Conservation (phyloP, 1,284 basidiomycete genomes). For the Ceratobasidium papillatum region DNA sequence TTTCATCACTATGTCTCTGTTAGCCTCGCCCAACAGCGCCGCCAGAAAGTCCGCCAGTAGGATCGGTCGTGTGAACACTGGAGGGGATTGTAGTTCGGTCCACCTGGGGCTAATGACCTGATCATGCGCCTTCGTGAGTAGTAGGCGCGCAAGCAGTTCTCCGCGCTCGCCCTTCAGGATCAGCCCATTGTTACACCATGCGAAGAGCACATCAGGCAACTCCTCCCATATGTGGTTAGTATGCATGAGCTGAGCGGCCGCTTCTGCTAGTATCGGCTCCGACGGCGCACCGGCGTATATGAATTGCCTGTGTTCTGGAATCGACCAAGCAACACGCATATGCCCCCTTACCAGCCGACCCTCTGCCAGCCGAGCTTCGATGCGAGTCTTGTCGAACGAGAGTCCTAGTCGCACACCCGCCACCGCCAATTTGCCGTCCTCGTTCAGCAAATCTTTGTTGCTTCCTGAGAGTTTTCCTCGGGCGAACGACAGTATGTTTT, state of each 20-base stretch:
- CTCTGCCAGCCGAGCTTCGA: not conserved
- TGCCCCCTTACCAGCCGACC: constrained; percentile 26
- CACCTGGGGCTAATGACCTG: not conserved
- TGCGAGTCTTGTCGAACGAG: not conserved
- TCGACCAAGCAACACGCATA: constrained; percentile 41
- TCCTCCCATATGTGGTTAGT: not conserved
- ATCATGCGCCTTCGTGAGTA: constrained; percentile 9
- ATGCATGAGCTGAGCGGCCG: constrained; percentile 41
- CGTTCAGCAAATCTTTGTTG: not conserved
- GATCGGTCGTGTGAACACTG: not conserved
- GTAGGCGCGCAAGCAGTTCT: not conserved
- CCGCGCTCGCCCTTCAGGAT: constrained; percentile 12
- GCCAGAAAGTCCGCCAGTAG: not conserved
- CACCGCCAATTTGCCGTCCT: not conserved
- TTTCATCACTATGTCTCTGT: not conserved
- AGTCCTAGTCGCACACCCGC: not conserved
- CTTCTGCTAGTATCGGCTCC: constrained; percentile 46
- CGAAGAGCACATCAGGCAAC: not conserved
- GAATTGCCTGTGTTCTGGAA: constrained; percentile 42
- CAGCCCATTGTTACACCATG: not conserved
- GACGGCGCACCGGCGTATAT: constrained; percentile 44
- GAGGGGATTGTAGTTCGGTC: not conserved
- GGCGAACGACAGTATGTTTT: not conserved
- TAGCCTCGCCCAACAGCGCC: not conserved
- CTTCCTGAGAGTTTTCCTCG: not conserved